Conservation (phyloP, 352 stramenopile genomes). For the Hyphochytrium catenoides region DNA sequence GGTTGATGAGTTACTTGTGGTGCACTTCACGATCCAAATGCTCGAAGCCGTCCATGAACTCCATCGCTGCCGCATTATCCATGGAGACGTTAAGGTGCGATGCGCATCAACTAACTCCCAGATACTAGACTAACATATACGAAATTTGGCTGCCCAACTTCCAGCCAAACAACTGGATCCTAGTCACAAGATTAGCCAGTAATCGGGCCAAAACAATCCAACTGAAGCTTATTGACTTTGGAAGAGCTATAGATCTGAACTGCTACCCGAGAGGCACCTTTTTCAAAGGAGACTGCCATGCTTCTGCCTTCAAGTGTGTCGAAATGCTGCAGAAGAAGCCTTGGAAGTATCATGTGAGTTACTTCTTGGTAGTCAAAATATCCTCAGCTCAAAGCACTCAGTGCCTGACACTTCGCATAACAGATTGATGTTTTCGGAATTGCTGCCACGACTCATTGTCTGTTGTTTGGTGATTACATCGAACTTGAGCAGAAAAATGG, state of each 20-base stretch:
- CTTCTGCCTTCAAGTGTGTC: slow-evolving; percentile 50
- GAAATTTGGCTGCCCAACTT: too few species aligned
- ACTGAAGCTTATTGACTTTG: slow-evolving; percentile 53
- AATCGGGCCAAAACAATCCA: slow-evolving; percentile 13
- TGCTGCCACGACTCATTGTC: slow-evolving; percentile 35
- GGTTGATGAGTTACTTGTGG: slow-evolving; percentile 35
- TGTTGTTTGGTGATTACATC: slow-evolving; percentile 63
- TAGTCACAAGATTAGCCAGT: slow-evolving; percentile 14
- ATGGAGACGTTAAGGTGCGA: slow-evolving; percentile 66
- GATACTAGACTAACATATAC: too few species aligned
- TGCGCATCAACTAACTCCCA: too few species aligned
- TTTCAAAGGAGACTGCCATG: slow-evolving; percentile 46
- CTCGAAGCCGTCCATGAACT: slow-evolving; percentile 31
- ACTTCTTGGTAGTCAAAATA: too few species aligned
- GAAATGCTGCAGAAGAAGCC: slow-evolving; percentile 44
- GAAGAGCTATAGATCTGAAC: slow-evolving; percentile 38
- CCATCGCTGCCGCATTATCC: slow-evolving; percentile 28
- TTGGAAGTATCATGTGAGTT: slow-evolving; percentile 48
- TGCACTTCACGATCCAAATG: slow-evolving; percentile 58
- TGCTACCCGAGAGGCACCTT: slow-evolving; percentile 23
- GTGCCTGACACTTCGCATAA: too few species aligned
- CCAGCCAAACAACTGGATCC: slow-evolving; percentile 58
- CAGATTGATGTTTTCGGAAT: slow-evolving; percentile 63
- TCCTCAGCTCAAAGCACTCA: too few species aligned
- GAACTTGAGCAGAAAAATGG: slow-evolving; percentile 17